Percentiles rank a stretch among this genome's conserved stretches.
These are phyloP conservation scores for Hanseniaspora uvarum DNA, from an alignment of 1,139 yeast genomes.

Conservation along the genomic window DNA sequence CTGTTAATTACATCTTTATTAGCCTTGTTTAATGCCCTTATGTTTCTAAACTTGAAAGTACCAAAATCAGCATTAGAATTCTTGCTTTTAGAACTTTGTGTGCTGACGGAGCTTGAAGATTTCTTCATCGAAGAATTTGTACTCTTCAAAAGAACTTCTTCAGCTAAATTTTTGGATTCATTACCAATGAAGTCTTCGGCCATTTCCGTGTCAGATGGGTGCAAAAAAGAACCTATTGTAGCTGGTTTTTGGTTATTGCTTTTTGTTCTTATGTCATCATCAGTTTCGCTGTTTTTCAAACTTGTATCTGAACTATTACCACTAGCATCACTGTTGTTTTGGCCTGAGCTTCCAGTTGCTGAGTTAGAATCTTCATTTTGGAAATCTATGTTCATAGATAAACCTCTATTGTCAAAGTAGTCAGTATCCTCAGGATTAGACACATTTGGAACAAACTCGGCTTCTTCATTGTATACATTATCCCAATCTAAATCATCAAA, in stretches of 20 bases:
- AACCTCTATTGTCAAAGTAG: slow-evolving; percentile 87
- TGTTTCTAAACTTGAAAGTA: slow-evolving; percentile 77
- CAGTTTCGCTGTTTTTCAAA: background rate
- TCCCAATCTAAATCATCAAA: slow-evolving; percentile 70
- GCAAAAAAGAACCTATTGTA: slow-evolving; percentile 29
- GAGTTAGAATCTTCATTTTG: slow-evolving; percentile 24
- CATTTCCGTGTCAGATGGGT: slow-evolving; percentile 22
- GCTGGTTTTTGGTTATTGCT: slow-evolving; percentile 22
- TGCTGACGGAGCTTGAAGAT: slow-evolving; percentile 38
- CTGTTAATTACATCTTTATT: slow-evolving; percentile 86
- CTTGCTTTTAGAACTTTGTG: slow-evolving; percentile 39
- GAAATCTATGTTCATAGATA: slow-evolving; percentile 48
- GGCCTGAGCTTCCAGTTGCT: slow-evolving; percentile 20
- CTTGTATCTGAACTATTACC: slow-evolving; percentile 18
- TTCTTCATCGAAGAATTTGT: background rate
- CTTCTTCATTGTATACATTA: slow-evolving; percentile 57
- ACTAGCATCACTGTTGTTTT: slow-evolving; percentile 25
- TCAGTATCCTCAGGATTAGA: slow-evolving; percentile 84
- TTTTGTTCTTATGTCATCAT: background rate
- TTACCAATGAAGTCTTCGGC: background rate
- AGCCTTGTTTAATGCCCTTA: slow-evolving; percentile 84
- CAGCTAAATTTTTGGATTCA: background rate
- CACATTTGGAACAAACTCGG: slow-evolving; percentile 71
- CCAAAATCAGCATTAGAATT: slow-evolving; percentile 81
- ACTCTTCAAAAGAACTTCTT: background rate